Base-by-base conservation (phyloP, 75 land plant species). In the Cupressus sempervirens region DNA sequence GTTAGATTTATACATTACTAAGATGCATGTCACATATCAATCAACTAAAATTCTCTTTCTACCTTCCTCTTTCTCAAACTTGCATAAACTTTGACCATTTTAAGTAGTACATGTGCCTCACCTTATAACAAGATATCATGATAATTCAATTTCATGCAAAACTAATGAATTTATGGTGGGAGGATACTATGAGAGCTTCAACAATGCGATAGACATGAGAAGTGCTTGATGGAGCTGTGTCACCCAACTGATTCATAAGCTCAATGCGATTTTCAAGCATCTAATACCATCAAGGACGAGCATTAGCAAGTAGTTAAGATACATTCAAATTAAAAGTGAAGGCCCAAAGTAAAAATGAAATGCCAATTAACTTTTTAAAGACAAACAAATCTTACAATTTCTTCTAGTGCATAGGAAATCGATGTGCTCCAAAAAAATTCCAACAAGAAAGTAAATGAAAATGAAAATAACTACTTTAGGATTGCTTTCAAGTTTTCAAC, bases 181-280 rank as follows among this genome's bases (percentile, higher is more conserved):
- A 84, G 94, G 94, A 93, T 93, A 93, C 94, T 82, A 82, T 73
- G 34, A 93, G 91, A 76, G 81, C 76, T 85, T 93, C 94, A 41
- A 83, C 85, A 46, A 93, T 35, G 32, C 72, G 76, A 58, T 26
- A 67, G 81, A 88, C 52, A 67, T 89, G 86, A 32, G 90, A 87
- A 58, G 86, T 70, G 20, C 79, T 80, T 41, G 76, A 46, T 50
- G 87, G 14, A 40, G 84, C 20, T 46, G 80, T 76, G 32, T 82
- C 84, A 65, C 56, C 87, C 14, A 93, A 83, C 58, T 86, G 83
- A 14, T 36, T 87, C 26, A 93, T 76, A 82, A 91, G 88, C 30
- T 87, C 77, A 86, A 89, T 45, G 7, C 91, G 91, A 46, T 45
- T 81, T 86, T 93, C 94, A 48, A 91, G 82, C 38, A 85, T 90